Evolutionary conservation across 768 basidiomycete genomes (phyloP), one percentile per base, ranked within the genome.

Genomic region (Amanita thiersii): DNA sequence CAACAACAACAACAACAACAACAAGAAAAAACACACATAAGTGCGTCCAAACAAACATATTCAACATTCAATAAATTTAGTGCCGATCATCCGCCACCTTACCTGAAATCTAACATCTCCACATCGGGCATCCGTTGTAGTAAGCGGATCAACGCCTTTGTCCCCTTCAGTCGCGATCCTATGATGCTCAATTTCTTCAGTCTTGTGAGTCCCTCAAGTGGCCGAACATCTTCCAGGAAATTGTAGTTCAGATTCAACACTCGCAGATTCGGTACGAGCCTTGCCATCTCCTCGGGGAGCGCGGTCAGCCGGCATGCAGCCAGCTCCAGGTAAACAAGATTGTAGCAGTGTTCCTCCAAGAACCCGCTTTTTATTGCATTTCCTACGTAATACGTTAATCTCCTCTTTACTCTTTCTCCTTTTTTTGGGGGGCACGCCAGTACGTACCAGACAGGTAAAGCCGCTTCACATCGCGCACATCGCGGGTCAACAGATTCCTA

Each of bases 161-260:
- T 82, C 44, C 76, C 79, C 61, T 77, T 77, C 55, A 97, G 56
- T 52, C 92, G 72, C 50, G 75, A 81, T 43, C 92, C 94, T 51
- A 98, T 85, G 43, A 91, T 73, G 32, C 79, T 89, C 54, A 98
- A 63, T 68, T 88, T 92, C 50, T 77, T 74, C 61, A 98, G 63
- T 54, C 88, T 67, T 46, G 62, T 67, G 47, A 97, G 69, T 9
- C 86, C 89, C 39, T 73, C 72, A 44, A 99, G 66, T 37, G 68
- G 62, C 48, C 72, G 60, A 40, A 77, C 62, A 53, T 86, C 81
- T 52, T 91, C 79, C 58, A 98, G 57, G 61, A 93, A 97, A 61
- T 98, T 98, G 70, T 96, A 94, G 70, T 98, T 94, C 50, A 97
- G 75, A 69, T 97, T 97, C 62, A 98, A 66, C 46, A 81, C 81